Evolutionary conservation across 768 basidiomycete genomes (phyloP), one percentile per base, ranked within the genome.

Genomic region (Rhizopogon sp.): DNA sequence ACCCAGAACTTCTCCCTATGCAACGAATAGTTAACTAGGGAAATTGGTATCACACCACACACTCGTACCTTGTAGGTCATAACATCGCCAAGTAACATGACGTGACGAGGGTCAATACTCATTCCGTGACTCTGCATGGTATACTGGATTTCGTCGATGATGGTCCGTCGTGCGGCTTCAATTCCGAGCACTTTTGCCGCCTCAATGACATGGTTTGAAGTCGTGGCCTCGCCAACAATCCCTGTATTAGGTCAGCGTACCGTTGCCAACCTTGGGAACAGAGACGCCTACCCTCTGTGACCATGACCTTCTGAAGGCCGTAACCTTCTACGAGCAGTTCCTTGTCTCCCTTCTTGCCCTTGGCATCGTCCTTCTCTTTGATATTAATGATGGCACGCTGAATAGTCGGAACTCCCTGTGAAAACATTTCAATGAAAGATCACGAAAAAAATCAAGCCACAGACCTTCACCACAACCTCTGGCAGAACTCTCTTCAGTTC

Each of bases 71-170:
- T 99, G 75, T 96, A 98, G 29, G 86, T 84, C 97, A 99, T 99
- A 56, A 98, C 94, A 71, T 99, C 97, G 46, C 95, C 97, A 10
- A 99, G 83, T 39, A 99, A 75, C 93, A 98, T 97, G 64, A 98
- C 91, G 70, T 99, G 97, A 52, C 97, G 90, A 58, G 96, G 95
- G 69, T 99, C 97, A 63, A 99, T 98, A 56, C 87, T 94, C 90
- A 99, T 95, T 63, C 93, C 93, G 75, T 99, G 97, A 53, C 87
- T 88, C 60, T 84, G 82, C 97, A 99, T 99, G 10, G 93, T 98
- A 66, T 92, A 91, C 67, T 96, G 90, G 61, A 98, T 97, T 69
- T 99, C 93, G 65, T 96, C 90, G 72, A 97, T 87, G 71, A 99
- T 97, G 3, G 94, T 96, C 57, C 79, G 76, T 56, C 97, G 82